A percentile compares a stretch with the other conserved stretches of the same genome.
These are phyloP conservation scores for Aspergillus asperescens DNA, from an alignment of 495 filamentous ascomycete genomes.

Conservation along the genomic window DNA sequence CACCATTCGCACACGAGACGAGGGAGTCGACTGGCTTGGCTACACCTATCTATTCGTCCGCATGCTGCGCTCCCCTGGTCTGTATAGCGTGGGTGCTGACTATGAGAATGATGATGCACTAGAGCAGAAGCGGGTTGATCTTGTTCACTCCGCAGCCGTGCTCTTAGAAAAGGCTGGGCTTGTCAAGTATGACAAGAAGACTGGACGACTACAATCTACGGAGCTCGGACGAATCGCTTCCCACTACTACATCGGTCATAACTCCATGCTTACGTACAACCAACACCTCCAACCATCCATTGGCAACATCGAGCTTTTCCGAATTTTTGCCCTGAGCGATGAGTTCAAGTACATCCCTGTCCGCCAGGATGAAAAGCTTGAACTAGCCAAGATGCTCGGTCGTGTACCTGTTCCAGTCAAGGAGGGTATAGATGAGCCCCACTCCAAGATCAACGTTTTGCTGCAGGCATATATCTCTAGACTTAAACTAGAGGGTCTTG, in stretches of 20 bases:
- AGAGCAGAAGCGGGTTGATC: constrained; percentile 93
- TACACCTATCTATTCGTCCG: constrained; percentile 98
- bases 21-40: constrained; percentile 96
- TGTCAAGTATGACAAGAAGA: constrained; percentile 92
- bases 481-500: constrained; percentile 87
- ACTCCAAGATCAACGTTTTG: constrained; percentile 98
- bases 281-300: constrained; percentile 91
- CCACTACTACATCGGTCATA: constrained; percentile 97
- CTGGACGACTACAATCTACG: constrained; percentile 81
- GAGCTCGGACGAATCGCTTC: constrained; percentile 93
- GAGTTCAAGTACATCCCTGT: constrained; percentile 99
- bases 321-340: constrained; percentile 93
- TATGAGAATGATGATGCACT: constrained; percentile 88
- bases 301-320: constrained; percentile 88
- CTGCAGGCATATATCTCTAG: constrained; percentile 95
- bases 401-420: constrained; percentile 95
- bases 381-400: constrained; percentile 84
- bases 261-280: constrained; percentile 94
- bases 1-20: constrained; percentile 86
- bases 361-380: constrained; percentile 93
- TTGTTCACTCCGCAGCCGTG: constrained; percentile 88
- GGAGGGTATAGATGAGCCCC: constrained; percentile 93
- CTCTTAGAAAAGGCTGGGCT: constrained; percentile 83
- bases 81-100: constrained; percentile 93
- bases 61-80: constrained; percentile 91